Base-by-base conservation (phyloP, 2,329 filamentous ascomycete genomes). In the Xenosphaeropsis pyriputrescens region DNA sequence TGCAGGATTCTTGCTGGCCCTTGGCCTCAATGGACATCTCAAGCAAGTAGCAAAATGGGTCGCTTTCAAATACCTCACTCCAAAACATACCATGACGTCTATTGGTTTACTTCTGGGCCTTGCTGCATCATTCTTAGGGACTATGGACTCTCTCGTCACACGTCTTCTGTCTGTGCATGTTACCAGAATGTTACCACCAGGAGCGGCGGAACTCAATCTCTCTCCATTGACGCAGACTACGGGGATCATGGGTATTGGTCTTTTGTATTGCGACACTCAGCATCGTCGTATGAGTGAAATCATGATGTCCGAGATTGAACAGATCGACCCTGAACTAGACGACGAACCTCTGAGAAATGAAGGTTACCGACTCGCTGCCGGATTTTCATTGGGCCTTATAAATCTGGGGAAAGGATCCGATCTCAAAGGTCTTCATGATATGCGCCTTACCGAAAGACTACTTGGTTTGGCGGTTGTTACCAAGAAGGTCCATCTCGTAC, bases 11-110 rank as follows among this genome's bases (percentile, higher is more conserved):
- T 62, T 98, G 32, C 68, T 98, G 1, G 91, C 86, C 4, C 67
- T 98, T 4, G 91, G 91, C 3, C 65, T 98, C 17, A 95, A 95
- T 49, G 93, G 91, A 0, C 93, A 98, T 59, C 65, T 98, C n/a
- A 91, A 85, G 48, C 81, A 77, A 6, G 72, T 98, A 18, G 91
- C 91, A 2, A 96, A 96, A 62, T 98, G 91, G 89, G 80, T 98
- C 32, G 89, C 88, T 7, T 98, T 96, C 70, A 96, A 95, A 54
- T 98, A 98, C 49, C 65, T 98, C n/a, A 98, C 91, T 0, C 89
- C 91, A 1, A 98, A 98, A 53, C 93, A 98, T 57, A 93, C 88
- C 18, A 98, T 98, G 91, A 96, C 91, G 17, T 96, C 91, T 1
- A 89, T 98, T 39, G 91, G 91, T 8, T 66, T 98, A n/a, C 68